Evolutionary conservation across 2,329 filamentous ascomycete genomes (phyloP), one percentile per base, ranked within the genome.

Genomic region (Penicillium vulpinum): DNA sequence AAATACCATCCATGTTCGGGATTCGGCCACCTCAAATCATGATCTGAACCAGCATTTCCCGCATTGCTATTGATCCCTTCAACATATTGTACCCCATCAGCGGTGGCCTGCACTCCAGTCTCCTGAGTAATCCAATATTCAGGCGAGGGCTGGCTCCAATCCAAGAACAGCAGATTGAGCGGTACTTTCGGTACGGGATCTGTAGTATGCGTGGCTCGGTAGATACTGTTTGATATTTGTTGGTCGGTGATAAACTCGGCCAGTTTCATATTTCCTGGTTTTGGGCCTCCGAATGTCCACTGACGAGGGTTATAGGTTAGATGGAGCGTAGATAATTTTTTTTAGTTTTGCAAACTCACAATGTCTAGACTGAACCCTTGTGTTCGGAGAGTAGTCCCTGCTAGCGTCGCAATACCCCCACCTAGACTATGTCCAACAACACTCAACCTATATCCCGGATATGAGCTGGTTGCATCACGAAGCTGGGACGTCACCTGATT

Each of bases 1-100:
- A 54, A 54, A 22, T 54, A 54, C 51, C 51, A 54, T 2, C n/a
- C 43, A 29, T 54, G 51, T 13, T 54, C 21, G 18, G 44, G 18
- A 31, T 24, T 33, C n/a, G 44, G 44, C 26, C 26, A 33, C 28
- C 21, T 35, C n/a, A 43, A 31, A 29, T 45, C 29, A 16, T 18
- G 22, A 21, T 13, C 44, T 9, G 44, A 46, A 24, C 49, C 49
- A 24, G 26, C 38, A 45, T 52, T 52, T 5, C 49, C 49, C n/a
- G 21, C 31, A 16, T 3, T 21, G 11, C 41, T 53, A 21, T 53
- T 53, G 7, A 53, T 48, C 2, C 51, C 51, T 26, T 40, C 41
- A 24, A 53, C 29, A 39, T 29, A 29, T 5, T 48, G 15, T 26
- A 53, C 51, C 16, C 26, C 33, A 15, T 38, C 33, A n/a, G 51